Evolutionary conservation across 2,329 filamentous ascomycete genomes (phyloP), one percentile per base, ranked within the genome.

Genomic region (Pleomassaria siparia): DNA sequence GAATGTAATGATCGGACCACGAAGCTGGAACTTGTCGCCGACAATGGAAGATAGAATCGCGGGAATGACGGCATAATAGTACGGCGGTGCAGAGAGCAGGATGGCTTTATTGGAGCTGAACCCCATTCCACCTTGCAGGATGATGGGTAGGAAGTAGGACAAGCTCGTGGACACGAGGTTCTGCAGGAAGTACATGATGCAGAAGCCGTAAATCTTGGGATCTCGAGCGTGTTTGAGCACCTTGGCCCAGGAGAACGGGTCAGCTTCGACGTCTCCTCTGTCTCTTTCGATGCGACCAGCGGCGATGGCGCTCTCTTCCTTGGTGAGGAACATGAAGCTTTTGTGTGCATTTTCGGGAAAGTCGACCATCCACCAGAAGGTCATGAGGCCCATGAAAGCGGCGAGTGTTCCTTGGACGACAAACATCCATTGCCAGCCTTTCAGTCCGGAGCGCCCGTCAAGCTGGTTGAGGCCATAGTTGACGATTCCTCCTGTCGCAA

Each of bases 361-460:
- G 59, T 87, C 83, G 33, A 87, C 75, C 71, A 88, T 86, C 84
- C 84, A 87, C 76, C 83, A 85, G 59, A 83, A 87, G 0, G 84
- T 86, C 11, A 77, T 48, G 24, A 85, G 57, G 2, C 84, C 84
- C 16, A 88, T 69, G 18, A 82, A 66, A 15, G 66, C 65, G 4
- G 84, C 78, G 54, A 87, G 81, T 9, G 80, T 59, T 0, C 85
- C 84, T 56, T 87, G 84, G 0, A 87, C 81, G 0, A 87, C 64
- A 54, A 83, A 88, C 83, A 87, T 87, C 76, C 81, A 87, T 22
- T 82, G 79, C 84, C 84, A 87, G 2, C 84, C 83, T 9, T 77
- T 76, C 20, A 87, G 60, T 4, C 79, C 80, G 2, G 72, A 74
- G 9, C 66, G 72, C 1, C 83, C 82, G 54, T 86, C 67, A 2